Conservation (phyloP, 2,329 filamentous ascomycete species). For the Domatiomyces catenatus region DNA sequence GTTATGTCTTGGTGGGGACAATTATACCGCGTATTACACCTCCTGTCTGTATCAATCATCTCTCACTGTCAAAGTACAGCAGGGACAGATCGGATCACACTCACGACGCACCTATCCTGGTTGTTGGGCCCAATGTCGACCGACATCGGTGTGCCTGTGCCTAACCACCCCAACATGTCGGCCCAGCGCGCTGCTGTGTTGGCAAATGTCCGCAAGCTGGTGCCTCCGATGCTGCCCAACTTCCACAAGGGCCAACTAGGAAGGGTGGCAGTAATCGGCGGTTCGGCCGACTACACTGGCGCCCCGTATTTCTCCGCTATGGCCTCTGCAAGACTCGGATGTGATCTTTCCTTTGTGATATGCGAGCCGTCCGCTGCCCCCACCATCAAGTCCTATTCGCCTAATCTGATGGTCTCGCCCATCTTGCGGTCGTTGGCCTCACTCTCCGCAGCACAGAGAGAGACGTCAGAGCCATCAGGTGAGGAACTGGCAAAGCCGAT, state of each 20-base stretch:
- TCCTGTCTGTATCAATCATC: too few relatives aligned
- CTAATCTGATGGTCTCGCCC: conserved; percentile 96
- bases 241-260: conserved; percentile 97
- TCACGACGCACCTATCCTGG: too few relatives aligned
- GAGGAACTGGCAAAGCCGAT: conserved; percentile 50
- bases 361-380: conserved; percentile 74
- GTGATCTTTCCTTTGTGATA: conserved; percentile 44
- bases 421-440: conserved; percentile 65
- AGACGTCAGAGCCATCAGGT: conserved; percentile 38
- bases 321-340: conserved; percentile 75
- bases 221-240: conserved; percentile 85
- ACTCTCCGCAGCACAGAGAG: conserved; percentile 34
- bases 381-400: conserved; percentile 95
- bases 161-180: conserved; percentile 42
- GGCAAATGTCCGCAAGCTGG: conserved; percentile 67
- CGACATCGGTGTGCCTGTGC: conserved; percentile 1
- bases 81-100: too few relatives aligned
- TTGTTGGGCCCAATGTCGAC: conserved; percentile 4
- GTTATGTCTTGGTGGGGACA: too few relatives aligned
- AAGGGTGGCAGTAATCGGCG: conserved; percentile 82
- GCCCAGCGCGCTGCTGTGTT: conserved; percentile 59
- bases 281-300: conserved; percentile 90
- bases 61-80: too few relatives aligned
- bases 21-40: too few relatives aligned
- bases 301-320: conserved; percentile 97